Conservation (phyloP, 371 early-diverging fungal species). For the Mucor plumbeus region DNA sequence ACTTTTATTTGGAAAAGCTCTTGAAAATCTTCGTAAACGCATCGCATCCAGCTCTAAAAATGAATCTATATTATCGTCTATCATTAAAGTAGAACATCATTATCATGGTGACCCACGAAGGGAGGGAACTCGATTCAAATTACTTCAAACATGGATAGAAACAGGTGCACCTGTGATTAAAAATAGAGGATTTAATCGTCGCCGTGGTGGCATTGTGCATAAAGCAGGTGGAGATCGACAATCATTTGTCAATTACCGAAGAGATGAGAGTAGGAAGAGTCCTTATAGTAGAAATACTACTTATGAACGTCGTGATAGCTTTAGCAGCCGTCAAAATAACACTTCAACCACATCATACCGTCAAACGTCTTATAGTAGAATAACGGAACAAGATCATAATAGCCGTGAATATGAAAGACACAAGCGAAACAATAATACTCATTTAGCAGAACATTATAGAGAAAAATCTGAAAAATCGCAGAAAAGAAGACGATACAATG, state of each 20-base stretch:
- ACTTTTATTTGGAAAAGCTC: conserved; percentile 1
- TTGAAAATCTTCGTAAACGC: background rate
- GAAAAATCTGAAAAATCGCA: conserved; percentile 16
- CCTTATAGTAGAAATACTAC: background rate
- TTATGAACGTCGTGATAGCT: background rate
- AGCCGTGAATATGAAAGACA: conserved; percentile 15
- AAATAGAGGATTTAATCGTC: background rate
- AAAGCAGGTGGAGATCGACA: background rate
- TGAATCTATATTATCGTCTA: conserved; percentile 23
- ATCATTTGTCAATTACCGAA: background rate
- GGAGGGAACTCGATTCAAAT: conserved; percentile 19
- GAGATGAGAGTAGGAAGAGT: background rate
- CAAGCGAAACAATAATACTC: conserved; percentile 12
- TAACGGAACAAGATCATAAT: background rate
- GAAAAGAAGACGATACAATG: background rate
- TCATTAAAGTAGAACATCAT: conserved; percentile 20
- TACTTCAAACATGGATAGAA: conserved; percentile 5
- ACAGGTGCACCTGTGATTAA: background rate
- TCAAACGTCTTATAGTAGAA: background rate
- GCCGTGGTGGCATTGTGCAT: background rate
- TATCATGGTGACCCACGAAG: conserved; percentile 14
- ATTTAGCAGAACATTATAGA: conserved; percentile 21
- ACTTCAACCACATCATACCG: background rate
- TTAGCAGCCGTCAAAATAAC: background rate
- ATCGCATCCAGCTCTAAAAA: background rate